These are phyloP conservation scores for Inga leiocalycina DNA, from an alignment of 306 rosid genomes.

Conservation along the genomic window DNA sequence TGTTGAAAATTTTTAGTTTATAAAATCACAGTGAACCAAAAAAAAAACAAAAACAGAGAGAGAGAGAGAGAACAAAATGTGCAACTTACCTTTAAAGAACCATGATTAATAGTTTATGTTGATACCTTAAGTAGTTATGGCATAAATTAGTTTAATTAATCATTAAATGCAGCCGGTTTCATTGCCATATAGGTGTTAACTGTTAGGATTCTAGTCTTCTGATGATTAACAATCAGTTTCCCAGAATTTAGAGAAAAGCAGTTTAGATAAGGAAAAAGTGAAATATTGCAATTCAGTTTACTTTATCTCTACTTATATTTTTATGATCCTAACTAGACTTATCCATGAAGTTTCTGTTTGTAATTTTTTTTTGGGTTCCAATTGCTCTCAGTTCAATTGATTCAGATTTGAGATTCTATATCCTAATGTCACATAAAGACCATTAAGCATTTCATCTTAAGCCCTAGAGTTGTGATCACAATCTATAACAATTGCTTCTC, in stretches of 20 bases:
- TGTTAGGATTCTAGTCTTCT: background rate
- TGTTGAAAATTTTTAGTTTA: background rate
- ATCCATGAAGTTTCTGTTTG: no score
- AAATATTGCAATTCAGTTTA: background rate
- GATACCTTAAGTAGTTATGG: background rate
- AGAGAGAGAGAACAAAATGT: background rate
- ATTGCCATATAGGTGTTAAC: background rate
- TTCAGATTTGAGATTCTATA: background rate
- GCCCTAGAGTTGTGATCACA: background rate
- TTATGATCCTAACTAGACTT: background rate
- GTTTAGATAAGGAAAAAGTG: background rate
- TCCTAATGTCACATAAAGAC: background rate
- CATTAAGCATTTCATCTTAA: background rate
- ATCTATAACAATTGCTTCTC: background rate
- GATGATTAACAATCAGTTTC: no score
- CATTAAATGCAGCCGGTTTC: background rate
- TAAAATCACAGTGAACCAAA: background rate
- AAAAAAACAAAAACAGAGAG: no score
- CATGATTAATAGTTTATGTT: background rate
- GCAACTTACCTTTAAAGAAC: background rate
- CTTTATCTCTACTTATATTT: background rate
- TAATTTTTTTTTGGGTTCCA: no score
- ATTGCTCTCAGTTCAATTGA: background rate
- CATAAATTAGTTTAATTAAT: background rate
- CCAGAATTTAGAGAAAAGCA: no score